Percentiles rank a stretch among this genome's conserved stretches.
phyloP scores from a whole-genome alignment of 805 yeast species.

The Starmerella bombi region DNA sequence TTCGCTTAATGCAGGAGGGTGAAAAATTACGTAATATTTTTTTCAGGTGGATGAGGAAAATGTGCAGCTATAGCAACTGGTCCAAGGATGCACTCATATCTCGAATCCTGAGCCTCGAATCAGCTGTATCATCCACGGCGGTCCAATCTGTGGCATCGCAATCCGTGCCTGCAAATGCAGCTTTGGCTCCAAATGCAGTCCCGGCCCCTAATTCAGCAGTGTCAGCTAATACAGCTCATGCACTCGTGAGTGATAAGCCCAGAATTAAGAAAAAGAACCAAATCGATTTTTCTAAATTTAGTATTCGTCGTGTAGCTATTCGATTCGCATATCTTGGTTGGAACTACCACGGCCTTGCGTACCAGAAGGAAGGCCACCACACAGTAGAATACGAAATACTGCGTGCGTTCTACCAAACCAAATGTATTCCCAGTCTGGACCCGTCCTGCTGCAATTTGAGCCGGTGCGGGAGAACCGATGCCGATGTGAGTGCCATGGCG shows the following conservation, averaged over 20 bases:
- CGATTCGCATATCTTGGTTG: slow-evolving; percentile 81
- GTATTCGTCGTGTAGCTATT: slow-evolving; percentile 60
- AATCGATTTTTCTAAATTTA: slow-evolving; percentile 54
- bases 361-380: slow-evolving; percentile 67
- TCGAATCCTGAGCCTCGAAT: slow-evolving; percentile 46
- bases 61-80: slow-evolving; percentile 33
- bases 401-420: slow-evolving; percentile 55
- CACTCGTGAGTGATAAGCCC: neutral
- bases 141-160: neutral
- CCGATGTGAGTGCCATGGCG: slow-evolving; percentile 94
- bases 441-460: slow-evolving; percentile 60
- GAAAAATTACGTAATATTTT: slow-evolving; percentile 11
- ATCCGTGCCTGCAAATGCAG: neutral
- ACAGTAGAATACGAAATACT: slow-evolving; percentile 74
- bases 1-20: too few relatives aligned
- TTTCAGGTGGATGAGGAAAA: too few relatives aligned
- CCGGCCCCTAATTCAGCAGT: neutral
- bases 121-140: neutral
- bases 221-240: too few relatives aligned
- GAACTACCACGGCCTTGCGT: slow-evolving; percentile 84
- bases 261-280: slow-evolving; percentile 28
- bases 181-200: neutral
- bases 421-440: slow-evolving; percentile 43
- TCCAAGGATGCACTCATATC: slow-evolving; percentile 49
- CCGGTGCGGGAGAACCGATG: slow-evolving; percentile 89